Evolutionary conservation across 495 filamentous ascomycete genomes (phyloP).

Genomic region (Aspergillus sclerotioniger): DNA sequence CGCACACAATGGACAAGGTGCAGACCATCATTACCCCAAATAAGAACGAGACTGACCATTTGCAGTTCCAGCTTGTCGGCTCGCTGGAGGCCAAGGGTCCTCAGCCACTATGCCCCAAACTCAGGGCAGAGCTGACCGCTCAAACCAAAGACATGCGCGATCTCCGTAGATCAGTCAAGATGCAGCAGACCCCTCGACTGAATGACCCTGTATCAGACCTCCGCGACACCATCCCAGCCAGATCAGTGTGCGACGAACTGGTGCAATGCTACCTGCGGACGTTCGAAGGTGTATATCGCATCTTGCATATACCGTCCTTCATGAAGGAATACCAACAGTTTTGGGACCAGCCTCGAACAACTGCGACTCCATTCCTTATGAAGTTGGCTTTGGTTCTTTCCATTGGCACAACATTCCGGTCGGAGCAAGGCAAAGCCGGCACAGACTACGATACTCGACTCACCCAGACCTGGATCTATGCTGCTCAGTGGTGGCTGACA

Average conservation of each 20-base stretch:
- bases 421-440: background rate
- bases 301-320: constrained; percentile 50
- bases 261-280: constrained; percentile 44
- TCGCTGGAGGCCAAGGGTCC: constrained; percentile 14
- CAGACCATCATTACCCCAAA: background rate
- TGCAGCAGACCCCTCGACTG: constrained; percentile 13
- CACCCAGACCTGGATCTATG: constrained; percentile 45
- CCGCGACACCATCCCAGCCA: constrained; percentile 19
- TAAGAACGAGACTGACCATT: background rate
- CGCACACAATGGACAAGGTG: constrained; percentile 41
- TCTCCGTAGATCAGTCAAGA: constrained; percentile 21
- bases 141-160: constrained; percentile 20
- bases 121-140: constrained; percentile 16
- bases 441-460: constrained; percentile 6
- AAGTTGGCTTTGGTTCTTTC: constrained; percentile 26
- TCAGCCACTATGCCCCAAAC: constrained; percentile 10
- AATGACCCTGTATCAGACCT: constrained; percentile 22
- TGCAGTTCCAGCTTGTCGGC: constrained; percentile 13
- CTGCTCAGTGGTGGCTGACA: constrained; percentile 52
- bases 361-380: constrained; percentile 16
- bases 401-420: constrained; percentile 31
- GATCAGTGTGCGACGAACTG: constrained; percentile 36
- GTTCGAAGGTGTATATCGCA: constrained; percentile 46
- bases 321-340: constrained; percentile 42
- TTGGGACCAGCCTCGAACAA: constrained; percentile 31